These are phyloP conservation scores for Biscogniauxia sp. DNA, from an alignment of 2,329 filamentous ascomycete species.

Conservation along the genomic window DNA sequence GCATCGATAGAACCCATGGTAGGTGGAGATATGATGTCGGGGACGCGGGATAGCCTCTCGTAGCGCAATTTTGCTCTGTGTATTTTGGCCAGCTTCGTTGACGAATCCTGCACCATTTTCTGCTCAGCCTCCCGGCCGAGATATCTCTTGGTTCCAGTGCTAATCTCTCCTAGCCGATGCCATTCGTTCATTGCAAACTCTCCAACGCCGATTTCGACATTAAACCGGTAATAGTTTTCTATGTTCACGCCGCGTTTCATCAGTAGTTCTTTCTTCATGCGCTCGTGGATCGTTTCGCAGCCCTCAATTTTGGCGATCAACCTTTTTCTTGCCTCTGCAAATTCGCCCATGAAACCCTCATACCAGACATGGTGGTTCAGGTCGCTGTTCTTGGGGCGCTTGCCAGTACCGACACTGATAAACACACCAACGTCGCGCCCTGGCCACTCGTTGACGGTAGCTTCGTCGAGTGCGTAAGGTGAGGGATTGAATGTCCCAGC, in stretches of 20 bases:
- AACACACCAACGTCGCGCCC: conserved; percentile 90
- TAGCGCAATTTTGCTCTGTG: conserved; percentile 70
- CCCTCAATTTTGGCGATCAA: conserved; percentile 92
- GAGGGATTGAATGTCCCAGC: conserved; percentile 89
- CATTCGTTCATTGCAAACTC: conserved; percentile 99
- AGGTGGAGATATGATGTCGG: conserved; percentile 43
- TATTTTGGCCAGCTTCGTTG: conserved; percentile 80
- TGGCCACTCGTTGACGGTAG: conserved; percentile 89
- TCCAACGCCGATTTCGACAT: conserved; percentile 92
- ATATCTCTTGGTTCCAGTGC: conserved; percentile 84
- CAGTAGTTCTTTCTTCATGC: conserved; percentile 79
- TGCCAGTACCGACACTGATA: conserved; percentile 91
- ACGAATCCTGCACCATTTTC: conserved; percentile 71
- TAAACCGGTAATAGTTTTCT: conserved; percentile 94
- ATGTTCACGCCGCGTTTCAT: conserved; percentile 74
- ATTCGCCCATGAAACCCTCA: conserved; percentile 88
- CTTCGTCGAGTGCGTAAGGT: conserved; percentile 83
- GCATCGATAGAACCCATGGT: conserved; percentile 39
- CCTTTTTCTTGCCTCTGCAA: conserved; percentile 81
- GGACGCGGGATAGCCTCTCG: conserved; percentile 47
- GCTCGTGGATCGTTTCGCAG: conserved; percentile 85
- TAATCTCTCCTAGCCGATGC: conserved; percentile 91
- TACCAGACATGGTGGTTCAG: conserved; percentile 82
- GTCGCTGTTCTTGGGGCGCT: conserved; percentile 64
- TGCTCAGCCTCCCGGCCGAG: conserved; percentile 72